Evolutionary conservation across 345 rosid genomes (phyloP), one percentile per base, ranked within the genome.

Genomic region (Nephelium lappaceum): DNA sequence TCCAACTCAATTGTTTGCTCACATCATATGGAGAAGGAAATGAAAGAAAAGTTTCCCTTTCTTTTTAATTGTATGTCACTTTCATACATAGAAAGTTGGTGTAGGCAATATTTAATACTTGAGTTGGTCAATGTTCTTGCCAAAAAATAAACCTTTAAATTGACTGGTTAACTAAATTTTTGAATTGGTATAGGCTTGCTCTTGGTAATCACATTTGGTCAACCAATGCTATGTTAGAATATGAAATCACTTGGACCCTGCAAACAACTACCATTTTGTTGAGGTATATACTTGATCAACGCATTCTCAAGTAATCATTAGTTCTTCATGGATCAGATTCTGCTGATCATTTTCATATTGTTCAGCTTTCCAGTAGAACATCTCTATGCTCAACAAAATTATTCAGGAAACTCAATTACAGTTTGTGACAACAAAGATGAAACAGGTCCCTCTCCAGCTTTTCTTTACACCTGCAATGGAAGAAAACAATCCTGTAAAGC

Each of bases 381-480:
- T 57, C 25, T 80, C 77, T 36, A 67, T 43, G 82, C 83, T 24
- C 83, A 77, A 53, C 82, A 80, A 70, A 79, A 31, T 72, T 82
- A 80, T 47, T 77, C 85, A 71, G 82, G 80, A 60, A 85, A 85
- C 51, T 49, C 67, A 0, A 73, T 77, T 23, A 0, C 67, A 69
- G 16, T 36, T 15, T 82, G 85, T 38, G 62, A 70, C 8, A 39
- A 0, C 4, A 49, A 24, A 19, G 69, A 84, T 74, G 77, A 73
- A 77, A 58, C 66, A 39, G 69, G 69, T 5, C 73, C 87, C 11
- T 77, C 83, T 66, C 69, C 83, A 49, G 87, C 81, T 77, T 79
- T 84, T 69, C 87, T 81, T 53, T 84, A 79, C 71, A 66, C 85
- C 42, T 79, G 85, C 81, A 79, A 79, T 19, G 77, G 85, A n/a